phyloP scores from a whole-genome alignment of 73 alveolate species.

The Paramecium primaurelia region DNA sequence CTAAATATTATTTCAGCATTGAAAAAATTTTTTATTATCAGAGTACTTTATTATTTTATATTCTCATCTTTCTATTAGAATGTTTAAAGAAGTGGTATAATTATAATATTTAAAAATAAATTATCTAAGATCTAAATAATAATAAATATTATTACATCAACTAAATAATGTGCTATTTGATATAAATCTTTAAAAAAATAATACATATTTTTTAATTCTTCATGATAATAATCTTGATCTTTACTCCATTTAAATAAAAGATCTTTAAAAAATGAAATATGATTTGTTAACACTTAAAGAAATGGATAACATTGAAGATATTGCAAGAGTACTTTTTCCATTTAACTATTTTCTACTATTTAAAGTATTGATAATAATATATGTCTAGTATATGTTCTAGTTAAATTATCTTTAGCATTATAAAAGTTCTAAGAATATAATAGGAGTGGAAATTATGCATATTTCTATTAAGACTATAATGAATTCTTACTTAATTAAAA shows the following conservation, averaged over 20 bases:
- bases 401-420: not conserved
- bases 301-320: not conserved
- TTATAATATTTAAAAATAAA: not conserved
- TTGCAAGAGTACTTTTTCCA: not conserved
- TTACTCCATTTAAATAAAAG: not conserved
- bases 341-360: not conserved
- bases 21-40: not conserved
- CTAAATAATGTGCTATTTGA: not conserved
- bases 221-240: not conserved
- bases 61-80: not conserved
- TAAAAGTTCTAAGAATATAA: not conserved
- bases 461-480: not conserved
- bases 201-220: not conserved
- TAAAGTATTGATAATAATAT: not conserved
- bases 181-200: not conserved
- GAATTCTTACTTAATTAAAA: not conserved
- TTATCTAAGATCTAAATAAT: not conserved
- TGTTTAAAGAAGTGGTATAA: not conserved
- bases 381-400: not conserved
- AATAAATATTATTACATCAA: not conserved
- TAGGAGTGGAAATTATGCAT: not conserved
- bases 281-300: not conserved
- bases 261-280: not conserved
- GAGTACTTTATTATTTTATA: not conserved
- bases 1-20: not conserved